Base-by-base conservation (phyloP, 1,139 yeast species). In the Chernovozyma sophiae-reginae region DNA sequence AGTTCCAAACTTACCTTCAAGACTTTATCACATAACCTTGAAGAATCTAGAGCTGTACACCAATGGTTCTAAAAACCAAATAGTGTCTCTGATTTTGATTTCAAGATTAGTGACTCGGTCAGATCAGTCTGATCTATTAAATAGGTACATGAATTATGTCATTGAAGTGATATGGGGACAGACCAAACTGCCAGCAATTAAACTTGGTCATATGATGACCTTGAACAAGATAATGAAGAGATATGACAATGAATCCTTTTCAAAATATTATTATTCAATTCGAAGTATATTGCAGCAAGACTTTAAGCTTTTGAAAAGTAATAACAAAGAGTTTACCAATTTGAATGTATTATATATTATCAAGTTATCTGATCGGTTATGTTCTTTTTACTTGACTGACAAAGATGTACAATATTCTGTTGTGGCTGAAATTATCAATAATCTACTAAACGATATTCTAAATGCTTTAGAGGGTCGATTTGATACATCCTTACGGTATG, bases 131-230 rank as follows among this genome's bases (percentile, higher is more conserved):
- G 43, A 41, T 3, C 36, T 52, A 13, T 43, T 65, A 14, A 33
- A 43, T 2, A n/a, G 23, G 1, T 68, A 62, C 43, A 44, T 64
- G 13, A 25, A 31, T 0, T 32, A 36, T 3, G 16, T 30, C 10
- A 15, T 25, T 8, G 19, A 8, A 15, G 13, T 12, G 4, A 12
- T 19, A 4, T 14, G 24, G 26, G 22, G n/a, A 10, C n/a, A 3
- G 22, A 19, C 4, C 12, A 4, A 12, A 32, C 14, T 12, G 23
- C 4, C 14, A 6, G 13, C 23, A 17, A 20, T n/a, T 15, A 62
- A 59, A 38, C 51, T 68, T 37, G 69, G 74, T 1, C 65, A 66
- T 41, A 46, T 67, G 30, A 57, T 68, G 49, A 60, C 66, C 2
- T 45, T 69, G 12, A 68, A 68, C 41, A 65, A 65, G 37, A 43